Percentiles rank a stretch among this genome's conserved stretches.
Conservation (phyloP, 2,329 filamentous ascomycete species). For the Cadophora sp. region DNA sequence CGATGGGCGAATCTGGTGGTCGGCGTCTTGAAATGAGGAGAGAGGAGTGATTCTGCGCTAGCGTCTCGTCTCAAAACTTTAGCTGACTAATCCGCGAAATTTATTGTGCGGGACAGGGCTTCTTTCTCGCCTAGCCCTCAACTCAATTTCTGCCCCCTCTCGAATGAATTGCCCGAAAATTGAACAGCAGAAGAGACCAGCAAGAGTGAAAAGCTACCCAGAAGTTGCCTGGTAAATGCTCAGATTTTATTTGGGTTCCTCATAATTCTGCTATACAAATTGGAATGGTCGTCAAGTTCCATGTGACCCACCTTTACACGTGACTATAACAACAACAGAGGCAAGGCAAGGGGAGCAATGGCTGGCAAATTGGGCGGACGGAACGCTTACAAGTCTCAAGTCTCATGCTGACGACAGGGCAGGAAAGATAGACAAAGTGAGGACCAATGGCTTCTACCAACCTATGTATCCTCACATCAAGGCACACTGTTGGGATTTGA, state of each 20-base stretch:
- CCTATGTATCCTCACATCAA: not conserved
- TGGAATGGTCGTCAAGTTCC: not conserved
- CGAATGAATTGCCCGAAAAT: not conserved
- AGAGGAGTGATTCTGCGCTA: slow-evolving; percentile 17
- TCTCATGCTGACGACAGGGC: not conserved
- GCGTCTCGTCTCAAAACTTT: not conserved
- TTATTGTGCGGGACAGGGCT: slow-evolving; percentile 13
- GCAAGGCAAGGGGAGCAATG: too few species aligned
- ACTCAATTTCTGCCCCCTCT: not conserved
- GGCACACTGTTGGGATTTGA: not conserved
- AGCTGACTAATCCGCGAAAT: slow-evolving; percentile 14
- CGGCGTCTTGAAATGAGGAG: slow-evolving; percentile 27
- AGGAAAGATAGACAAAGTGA: not conserved
- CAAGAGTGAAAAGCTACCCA: not conserved
- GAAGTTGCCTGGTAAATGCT: too few species aligned
- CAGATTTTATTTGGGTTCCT: not conserved
- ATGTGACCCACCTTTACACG: slow-evolving; percentile 1
- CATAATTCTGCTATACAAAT: not conserved
- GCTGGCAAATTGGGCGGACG: not conserved
- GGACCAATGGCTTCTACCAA: not conserved
- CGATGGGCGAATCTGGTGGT: slow-evolving; percentile 36
- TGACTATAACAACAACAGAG: not conserved
- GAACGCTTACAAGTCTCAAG: too few species aligned
- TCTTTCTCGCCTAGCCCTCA: slow-evolving; percentile 11
- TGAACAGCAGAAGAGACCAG: not conserved